Evolutionary conservation across 2,329 filamentous ascomycete species (phyloP).

Genomic region (Epichloe sylvatica): DNA sequence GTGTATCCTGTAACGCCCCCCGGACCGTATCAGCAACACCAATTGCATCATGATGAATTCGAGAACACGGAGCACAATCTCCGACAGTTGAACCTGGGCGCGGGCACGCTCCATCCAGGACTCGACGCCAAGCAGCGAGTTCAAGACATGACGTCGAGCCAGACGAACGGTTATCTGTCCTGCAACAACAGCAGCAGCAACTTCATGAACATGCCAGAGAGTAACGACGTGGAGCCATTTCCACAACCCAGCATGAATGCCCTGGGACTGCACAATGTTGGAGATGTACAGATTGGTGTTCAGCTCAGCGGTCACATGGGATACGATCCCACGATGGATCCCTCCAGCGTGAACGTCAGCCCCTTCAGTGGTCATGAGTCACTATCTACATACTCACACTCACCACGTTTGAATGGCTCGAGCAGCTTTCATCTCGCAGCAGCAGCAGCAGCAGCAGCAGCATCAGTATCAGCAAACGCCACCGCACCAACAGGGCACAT

Average conservation of each 20-base stretch:
- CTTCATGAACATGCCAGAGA: conserved; percentile 15
- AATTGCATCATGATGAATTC: conserved; percentile 16
- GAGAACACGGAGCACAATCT: conserved; percentile 15
- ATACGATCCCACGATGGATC: conserved; percentile 19
- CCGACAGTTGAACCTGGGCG: conserved; percentile 13
- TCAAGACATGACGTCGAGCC: conserved; percentile 12
- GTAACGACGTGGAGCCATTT: conserved; percentile 19
- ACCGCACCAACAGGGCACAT: conserved; percentile 5
- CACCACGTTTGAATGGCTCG: conserved; percentile 16
- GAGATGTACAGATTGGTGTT: conserved; percentile 12
- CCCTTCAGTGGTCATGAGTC: conserved; percentile 24
- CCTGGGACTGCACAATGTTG: conserved; percentile 18
- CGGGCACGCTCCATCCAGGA: conserved; percentile 14
- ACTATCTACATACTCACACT: conserved; percentile 21
- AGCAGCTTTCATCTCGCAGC: background rate
- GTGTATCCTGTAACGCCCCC: conserved; percentile 16
- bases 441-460: conserved; percentile 4
- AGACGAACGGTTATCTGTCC: conserved; percentile 13
- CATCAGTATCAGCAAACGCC: background rate
- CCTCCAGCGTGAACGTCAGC: conserved; percentile 21
- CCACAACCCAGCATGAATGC: conserved; percentile 15
- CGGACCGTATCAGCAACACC: conserved; percentile 13
- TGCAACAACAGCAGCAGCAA: conserved; percentile 3
- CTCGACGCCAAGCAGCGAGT: conserved; percentile 13
- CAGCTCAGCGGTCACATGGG: conserved; percentile 11